Evolutionary conservation across 371 early-diverging fungal genomes (phyloP).

Genomic region (Mucor saturninus): DNA sequence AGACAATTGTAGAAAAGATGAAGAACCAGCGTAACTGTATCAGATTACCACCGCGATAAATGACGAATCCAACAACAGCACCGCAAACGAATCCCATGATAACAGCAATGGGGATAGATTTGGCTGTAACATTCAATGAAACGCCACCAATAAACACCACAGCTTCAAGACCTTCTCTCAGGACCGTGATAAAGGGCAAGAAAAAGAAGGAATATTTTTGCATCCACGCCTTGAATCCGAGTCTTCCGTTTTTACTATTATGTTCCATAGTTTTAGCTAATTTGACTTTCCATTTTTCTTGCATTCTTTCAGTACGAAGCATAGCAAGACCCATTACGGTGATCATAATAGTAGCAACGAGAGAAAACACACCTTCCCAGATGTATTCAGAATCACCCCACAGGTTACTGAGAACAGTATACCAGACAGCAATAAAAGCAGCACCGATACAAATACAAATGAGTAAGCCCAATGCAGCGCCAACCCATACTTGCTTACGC

Average conservation of each 20-base stretch:
- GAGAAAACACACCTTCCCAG: slow-evolving; percentile 81
- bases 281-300: slow-evolving; percentile 72
- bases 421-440: slow-evolving; percentile 75
- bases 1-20: slow-evolving; percentile 68
- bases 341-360: slow-evolving; percentile 74
- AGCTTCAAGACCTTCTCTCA: slow-evolving; percentile 84
- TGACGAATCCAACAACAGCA: slow-evolving; percentile 63
- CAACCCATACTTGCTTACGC: slow-evolving; percentile 69
- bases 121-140: slow-evolving; percentile 64
- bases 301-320: slow-evolving; percentile 69
- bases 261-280: slow-evolving; percentile 58
- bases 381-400: slow-evolving; percentile 76
- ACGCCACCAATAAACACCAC: slow-evolving; percentile 86
- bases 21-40: slow-evolving; percentile 78
- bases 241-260: slow-evolving; percentile 15
- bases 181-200: slow-evolving; percentile 79
- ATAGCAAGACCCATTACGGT: slow-evolving; percentile 76
- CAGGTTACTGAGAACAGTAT: slow-evolving; percentile 61
- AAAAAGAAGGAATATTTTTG: slow-evolving; percentile 70
- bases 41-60: slow-evolving; percentile 72
- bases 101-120: slow-evolving; percentile 79
- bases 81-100: slow-evolving; percentile 73
- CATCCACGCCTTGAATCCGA: slow-evolving; percentile 27
- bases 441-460: slow-evolving; percentile 72
- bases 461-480: slow-evolving; percentile 63